These are phyloP conservation scores for Lactuca sativa DNA, from an alignment of 129 eudicot genomes.

Conservation along the genomic window DNA sequence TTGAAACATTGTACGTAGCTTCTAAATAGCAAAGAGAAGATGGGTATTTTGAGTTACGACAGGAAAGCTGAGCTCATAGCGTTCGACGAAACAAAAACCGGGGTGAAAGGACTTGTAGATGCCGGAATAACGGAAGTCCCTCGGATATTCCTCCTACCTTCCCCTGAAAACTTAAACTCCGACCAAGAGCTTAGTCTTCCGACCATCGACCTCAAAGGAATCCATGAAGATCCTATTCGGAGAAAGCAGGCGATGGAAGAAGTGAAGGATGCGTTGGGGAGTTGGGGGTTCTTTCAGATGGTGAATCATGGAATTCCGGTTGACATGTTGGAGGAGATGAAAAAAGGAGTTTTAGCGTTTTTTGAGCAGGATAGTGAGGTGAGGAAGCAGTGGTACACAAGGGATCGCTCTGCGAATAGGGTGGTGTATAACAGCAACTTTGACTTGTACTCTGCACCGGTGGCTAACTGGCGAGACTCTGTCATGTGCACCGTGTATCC, in stretches of 20 bases:
- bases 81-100: slow-evolving; percentile 47
- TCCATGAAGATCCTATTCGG: not conserved
- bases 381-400: slow-evolving; percentile 44
- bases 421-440: slow-evolving; percentile 28
- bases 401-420: not conserved
- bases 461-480: slow-evolving; percentile 39
- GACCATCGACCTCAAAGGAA: slow-evolving; percentile 40
- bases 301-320: too few species aligned
- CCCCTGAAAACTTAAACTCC: slow-evolving; percentile 10
- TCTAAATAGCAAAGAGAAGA: not conserved
- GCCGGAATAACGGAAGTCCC: slow-evolving; percentile 39
- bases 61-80: slow-evolving; percentile 28
- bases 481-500: slow-evolving; percentile 31
- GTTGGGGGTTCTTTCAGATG: too few species aligned
- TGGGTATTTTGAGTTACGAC: slow-evolving; percentile 14
- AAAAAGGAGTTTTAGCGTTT: slow-evolving; percentile 33
- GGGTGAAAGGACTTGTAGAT: slow-evolving; percentile 55
- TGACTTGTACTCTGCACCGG: slow-evolving; percentile 19
- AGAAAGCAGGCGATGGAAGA: slow-evolving; percentile 24
- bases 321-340: slow-evolving; percentile 31
- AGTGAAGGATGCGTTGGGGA: too few species aligned
- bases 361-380: slow-evolving; percentile 50
- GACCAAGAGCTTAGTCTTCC: slow-evolving; percentile 23
- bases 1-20: too few species aligned
- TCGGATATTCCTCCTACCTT: slow-evolving; percentile 31